Evolutionary conservation across 1,139 yeast genomes (phyloP), one percentile per base, ranked within the genome.

Genomic region (Geotrichum carabidarum): DNA sequence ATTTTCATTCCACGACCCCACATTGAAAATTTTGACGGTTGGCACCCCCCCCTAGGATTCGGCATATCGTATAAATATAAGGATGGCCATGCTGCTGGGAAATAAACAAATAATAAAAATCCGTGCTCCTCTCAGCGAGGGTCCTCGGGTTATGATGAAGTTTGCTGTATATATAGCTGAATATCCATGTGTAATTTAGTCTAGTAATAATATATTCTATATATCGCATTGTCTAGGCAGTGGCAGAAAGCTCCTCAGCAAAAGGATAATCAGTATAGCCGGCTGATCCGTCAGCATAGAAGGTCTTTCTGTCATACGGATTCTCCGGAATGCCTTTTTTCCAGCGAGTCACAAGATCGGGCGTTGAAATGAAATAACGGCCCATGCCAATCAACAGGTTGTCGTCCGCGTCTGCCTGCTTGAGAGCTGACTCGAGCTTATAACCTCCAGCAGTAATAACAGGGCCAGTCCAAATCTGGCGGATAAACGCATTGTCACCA

Each of bases 301-400:
- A 77, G 1, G 71, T 67, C 6, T 61, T 44, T 56, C 79, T 66
- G 53, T 76, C 68, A 57, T 74, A 74, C 18, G 59, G 58, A 17
- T 69, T 71, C 59, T 80, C 68, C 18, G 69, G 66, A 30, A 59
- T 51, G 9, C 37, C 30, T 4, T 27, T 15, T 53, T 69, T 66
- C 53, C 80, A 65, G 60, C 80, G 71, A 11, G 68, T 56, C 2
- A 74, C 75, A 48, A 81, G 70, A 64, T 81, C 85, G 0, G 85
- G 85, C 65, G 80, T 81, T 22, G 83, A 36, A 74, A 73, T 54
- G 60, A 70, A 78, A 53, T 67, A 67, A 54, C 82, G 69, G 31
- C 81, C 80, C 57, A 75, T 70, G 1, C 76, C 81, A 51, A 77
- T 68, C 50, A 77, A 56, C 1, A 78, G 72, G 50, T 73, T 66